Evolutionary conservation across 2,329 filamentous ascomycete species (phyloP), one percentile per base, ranked within the genome.

Genomic region (Dactylellina leptospora): DNA sequence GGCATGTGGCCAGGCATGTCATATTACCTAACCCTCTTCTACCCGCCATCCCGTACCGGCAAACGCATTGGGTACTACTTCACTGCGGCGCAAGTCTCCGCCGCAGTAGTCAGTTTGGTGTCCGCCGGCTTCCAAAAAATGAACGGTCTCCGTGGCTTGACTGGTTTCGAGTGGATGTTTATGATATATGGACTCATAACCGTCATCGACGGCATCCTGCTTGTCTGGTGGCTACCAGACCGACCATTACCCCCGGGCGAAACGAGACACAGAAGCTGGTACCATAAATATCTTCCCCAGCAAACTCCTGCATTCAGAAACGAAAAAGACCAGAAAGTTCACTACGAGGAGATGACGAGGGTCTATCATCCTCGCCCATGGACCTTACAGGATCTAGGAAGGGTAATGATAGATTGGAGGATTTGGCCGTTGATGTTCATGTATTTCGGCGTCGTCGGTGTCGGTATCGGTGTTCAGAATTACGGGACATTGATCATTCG

Each of bases 1-100:
- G 92, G 92, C 48, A 92, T 96, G 89, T 96, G 92, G 92, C 92
- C 92, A 0, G 92, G 92, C 53, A 96, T 96, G 92, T 87, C 91
- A 8, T 95, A 95, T 79, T 96, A 96, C 78, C 83, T 96, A 48
- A 96, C 92, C 0, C 84, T 96, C 5, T 96, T 96, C 82, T 96
- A 96, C 78, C 92, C 92, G 4, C 92, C 92, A 0, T 91, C 90
- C 4, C 85, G 90, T 10, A 95, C 90, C 1, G 92, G 90, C 11
- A 96, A 95, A 82, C 86, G 92, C 38, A 96, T 96, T 74, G 92
- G 92, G 36, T 86, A 89, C 78, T 96, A 96, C 81, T 96, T 91
- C 78, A 96, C 91, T 1, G 92, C 92, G 0, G 86, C 91, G 0
- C 92, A 96, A 79, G 86, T 96, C 23, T 96, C 92, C 2, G 92